A percentile compares a stretch with the other conserved stretches of the same genome.
These are phyloP conservation scores for Lactarius vividus DNA, from an alignment of 768 basidiomycete species.

Conservation along the genomic window DNA sequence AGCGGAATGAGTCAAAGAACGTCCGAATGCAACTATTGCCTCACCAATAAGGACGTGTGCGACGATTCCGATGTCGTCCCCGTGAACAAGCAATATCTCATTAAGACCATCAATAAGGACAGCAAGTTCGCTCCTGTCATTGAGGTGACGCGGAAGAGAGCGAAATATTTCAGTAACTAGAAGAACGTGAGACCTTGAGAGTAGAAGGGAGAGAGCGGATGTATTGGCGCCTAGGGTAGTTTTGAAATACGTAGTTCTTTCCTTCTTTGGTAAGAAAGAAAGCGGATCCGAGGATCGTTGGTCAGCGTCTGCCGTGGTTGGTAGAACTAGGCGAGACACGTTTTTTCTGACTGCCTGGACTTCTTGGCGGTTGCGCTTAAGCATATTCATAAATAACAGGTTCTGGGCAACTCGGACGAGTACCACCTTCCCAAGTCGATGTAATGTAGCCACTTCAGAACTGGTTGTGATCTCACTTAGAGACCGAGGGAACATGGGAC, in stretches of 20 bases:
- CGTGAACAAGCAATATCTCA: conserved; percentile 62
- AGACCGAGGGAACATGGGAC: conserved; percentile 60
- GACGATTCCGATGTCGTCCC: conserved; percentile 75
- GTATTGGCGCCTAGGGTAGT: conserved; percentile 31
- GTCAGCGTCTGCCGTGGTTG: conserved; percentile 37
- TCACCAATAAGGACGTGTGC: conserved; percentile 68
- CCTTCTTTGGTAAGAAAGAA: conserved; percentile 23
- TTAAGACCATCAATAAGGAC: conserved; percentile 69
- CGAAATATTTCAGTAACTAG: conserved; percentile 69
- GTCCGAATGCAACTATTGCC: conserved; percentile 27
- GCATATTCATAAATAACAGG: conserved; percentile 58
- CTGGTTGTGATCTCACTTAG: conserved; percentile 39
- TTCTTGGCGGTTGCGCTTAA: conserved; percentile 66
- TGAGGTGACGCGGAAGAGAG: conserved; percentile 68
- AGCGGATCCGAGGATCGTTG: conserved; percentile 13
- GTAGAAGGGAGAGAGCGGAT: conserved; percentile 52
- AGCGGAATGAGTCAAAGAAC: neutral
- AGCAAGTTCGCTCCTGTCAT: conserved; percentile 64
- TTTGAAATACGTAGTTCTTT: neutral
- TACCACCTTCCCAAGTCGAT: conserved; percentile 51
- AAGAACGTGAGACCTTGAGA: conserved; percentile 67
- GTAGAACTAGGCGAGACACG: conserved; percentile 59
- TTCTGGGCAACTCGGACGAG: conserved; percentile 72
- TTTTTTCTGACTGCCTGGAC: conserved; percentile 65
- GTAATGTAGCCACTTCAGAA: conserved; percentile 32